These are phyloP conservation scores for Tolypocladium ophioglossoides DNA, from an alignment of 2,329 filamentous ascomycete species.

Conservation along the genomic window DNA sequence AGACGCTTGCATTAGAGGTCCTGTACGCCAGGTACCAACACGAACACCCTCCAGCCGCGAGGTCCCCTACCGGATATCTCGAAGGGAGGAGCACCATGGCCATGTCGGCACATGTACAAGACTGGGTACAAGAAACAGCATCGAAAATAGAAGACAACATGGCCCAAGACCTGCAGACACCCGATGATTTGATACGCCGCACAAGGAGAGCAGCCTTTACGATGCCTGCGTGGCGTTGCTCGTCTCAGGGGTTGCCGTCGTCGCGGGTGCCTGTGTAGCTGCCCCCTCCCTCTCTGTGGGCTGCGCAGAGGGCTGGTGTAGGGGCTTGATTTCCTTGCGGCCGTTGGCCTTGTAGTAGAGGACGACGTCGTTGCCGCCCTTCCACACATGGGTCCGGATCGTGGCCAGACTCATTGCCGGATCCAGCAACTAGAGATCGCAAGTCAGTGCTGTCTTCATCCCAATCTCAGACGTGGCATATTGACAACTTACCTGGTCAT, in stretches of 20 bases:
- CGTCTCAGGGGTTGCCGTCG: slow-evolving; percentile 8
- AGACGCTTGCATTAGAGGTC: slow-evolving; percentile 1
- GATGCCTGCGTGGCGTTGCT: slow-evolving; percentile 4
- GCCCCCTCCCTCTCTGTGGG: slow-evolving; percentile 12
- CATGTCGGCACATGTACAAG: background rate
- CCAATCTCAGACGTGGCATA: background rate
- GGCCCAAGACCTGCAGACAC: background rate
- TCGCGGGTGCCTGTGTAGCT: slow-evolving; percentile 6
- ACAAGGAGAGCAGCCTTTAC: background rate
- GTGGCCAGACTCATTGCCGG: slow-evolving; percentile 89
- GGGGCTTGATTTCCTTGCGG: slow-evolving; percentile 47
- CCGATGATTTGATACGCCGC: background rate
- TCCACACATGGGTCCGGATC: slow-evolving; percentile 85
- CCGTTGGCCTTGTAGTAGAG: slow-evolving; percentile 89
- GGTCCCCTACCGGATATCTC: background rate
- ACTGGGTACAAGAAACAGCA: background rate
- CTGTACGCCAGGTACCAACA: background rate
- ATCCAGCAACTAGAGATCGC: slow-evolving; percentile 46
- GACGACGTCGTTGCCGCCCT: slow-evolving; percentile 84
- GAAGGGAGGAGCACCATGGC: background rate
- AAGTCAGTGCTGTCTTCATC: background rate
- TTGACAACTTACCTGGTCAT: slow-evolving; percentile 60
- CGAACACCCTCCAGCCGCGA: background rate
- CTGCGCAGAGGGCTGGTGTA: slow-evolving; percentile 8
- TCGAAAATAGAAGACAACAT: background rate